phyloP scores from a whole-genome alignment of 2,329 filamentous ascomycete species.

The Corniculantispora saksenae region DNA sequence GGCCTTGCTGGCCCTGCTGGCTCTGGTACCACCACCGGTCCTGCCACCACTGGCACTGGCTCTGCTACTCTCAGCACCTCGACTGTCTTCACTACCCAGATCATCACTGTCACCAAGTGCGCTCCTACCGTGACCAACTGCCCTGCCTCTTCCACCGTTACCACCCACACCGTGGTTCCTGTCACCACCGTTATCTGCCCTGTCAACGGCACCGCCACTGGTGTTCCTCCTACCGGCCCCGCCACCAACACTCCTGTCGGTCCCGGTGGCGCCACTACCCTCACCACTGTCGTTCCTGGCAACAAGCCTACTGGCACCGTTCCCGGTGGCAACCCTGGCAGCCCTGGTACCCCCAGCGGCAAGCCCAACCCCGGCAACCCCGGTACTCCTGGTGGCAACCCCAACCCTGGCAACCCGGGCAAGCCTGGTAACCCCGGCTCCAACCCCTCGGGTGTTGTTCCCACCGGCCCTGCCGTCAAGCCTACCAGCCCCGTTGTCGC shows the following conservation, averaged over 20 bases:
- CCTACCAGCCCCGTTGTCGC: slow-evolving; percentile 2
- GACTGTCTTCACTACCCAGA: slow-evolving; percentile 10
- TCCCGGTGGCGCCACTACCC: background rate
- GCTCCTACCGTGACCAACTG: slow-evolving; percentile 12
- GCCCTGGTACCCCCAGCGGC: background rate
- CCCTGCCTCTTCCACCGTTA: slow-evolving; percentile 17
- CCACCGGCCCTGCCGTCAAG: background rate
- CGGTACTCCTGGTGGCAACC: background rate
- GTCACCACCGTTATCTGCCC: slow-evolving; percentile 14
- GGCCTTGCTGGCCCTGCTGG: background rate
- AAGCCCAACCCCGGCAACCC: background rate
- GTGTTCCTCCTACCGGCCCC: background rate
- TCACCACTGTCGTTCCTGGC: background rate
- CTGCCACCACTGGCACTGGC: background rate
- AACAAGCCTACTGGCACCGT: slow-evolving; percentile 2
- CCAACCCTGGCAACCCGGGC: background rate
- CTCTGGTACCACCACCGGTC: background rate
- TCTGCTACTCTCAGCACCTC: slow-evolving; percentile 3
- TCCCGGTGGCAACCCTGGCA: background rate
- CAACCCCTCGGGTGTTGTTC: background rate
- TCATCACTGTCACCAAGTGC: slow-evolving; percentile 18
- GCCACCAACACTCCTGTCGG: background rate
- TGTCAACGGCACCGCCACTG: background rate
- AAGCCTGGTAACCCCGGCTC: slow-evolving; percentile 5
- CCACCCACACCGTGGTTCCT: slow-evolving; percentile 5